A percentile compares a stretch with the other conserved stretches of the same genome.
These are phyloP conservation scores for Filobasidium uniguttulatum DNA, from an alignment of 1,284 basidiomycete genomes.

Conservation along the genomic window DNA sequence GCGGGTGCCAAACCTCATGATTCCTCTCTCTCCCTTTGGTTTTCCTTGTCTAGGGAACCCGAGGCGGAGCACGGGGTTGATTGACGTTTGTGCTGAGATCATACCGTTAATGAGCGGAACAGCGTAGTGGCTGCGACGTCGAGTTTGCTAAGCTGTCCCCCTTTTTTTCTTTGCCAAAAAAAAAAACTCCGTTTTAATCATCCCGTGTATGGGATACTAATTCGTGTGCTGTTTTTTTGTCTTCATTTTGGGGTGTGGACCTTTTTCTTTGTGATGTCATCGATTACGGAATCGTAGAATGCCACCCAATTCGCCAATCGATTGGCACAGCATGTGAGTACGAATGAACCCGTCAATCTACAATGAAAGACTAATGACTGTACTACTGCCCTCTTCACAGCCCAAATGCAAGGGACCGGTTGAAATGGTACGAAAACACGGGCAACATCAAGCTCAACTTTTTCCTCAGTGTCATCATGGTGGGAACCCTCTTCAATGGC, in stretches of 20 bases:
- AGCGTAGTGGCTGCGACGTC: constrained; percentile 40
- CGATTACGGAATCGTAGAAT: not conserved
- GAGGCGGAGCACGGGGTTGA: too few species aligned
- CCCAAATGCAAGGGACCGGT: constrained; percentile 30
- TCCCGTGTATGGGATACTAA: constrained; percentile 6
- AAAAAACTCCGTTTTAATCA: not conserved
- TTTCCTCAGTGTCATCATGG: constrained; percentile 36
- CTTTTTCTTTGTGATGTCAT: not conserved
- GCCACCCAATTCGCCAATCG: constrained; percentile 4
- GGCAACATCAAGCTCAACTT: constrained; percentile 38
- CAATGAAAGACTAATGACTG: not conserved
- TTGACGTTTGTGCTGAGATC: constrained; percentile 35
- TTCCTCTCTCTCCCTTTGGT: not conserved
- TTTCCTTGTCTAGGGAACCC: too few species aligned
- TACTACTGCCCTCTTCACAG: constrained; percentile 14
- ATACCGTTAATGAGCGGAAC: constrained; percentile 39
- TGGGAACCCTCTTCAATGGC: constrained; percentile 38
- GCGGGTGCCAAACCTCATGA: not conserved
- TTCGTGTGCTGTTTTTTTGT: not conserved
- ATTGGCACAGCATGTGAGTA: constrained; percentile 36
- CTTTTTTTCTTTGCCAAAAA: constrained; percentile 15
- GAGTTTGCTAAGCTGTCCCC: constrained; percentile 27
- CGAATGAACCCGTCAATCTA: not conserved
- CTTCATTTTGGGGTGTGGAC: not conserved
- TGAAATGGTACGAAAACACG: constrained; percentile 33